These are phyloP conservation scores for Helianthus tuberosus DNA, from an alignment of 129 eudicot genomes.

Conservation along the genomic window DNA sequence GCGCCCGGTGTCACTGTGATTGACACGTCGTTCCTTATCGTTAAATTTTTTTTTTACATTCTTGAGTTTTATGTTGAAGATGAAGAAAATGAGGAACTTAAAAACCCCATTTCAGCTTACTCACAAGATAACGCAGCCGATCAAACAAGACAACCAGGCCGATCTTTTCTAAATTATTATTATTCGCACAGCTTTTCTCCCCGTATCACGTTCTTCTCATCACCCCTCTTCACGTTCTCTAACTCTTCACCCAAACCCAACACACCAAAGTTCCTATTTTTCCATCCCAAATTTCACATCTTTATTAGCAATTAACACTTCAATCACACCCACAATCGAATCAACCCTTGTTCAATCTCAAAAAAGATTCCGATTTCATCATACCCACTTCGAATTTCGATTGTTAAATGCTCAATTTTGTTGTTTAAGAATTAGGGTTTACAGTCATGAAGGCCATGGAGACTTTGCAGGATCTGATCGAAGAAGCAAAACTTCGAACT, in stretches of 20 bases:
- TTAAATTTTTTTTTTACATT: no score
- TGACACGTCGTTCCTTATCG: no score
- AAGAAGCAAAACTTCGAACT: conserved; percentile 91
- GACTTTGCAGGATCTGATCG: conserved; percentile 78
- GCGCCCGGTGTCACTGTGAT: no score
- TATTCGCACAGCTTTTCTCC: background rate
- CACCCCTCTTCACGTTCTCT: conserved; percentile 9
- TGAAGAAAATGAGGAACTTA: conserved; percentile 2
- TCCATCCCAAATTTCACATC: background rate
- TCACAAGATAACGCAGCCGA: conserved; percentile 22
- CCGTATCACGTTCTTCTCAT: conserved; percentile 8
- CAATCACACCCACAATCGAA: conserved; percentile 21
- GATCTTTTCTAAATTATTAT: conserved; percentile 13
- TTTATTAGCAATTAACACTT: background rate
- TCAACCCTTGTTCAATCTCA: conserved; percentile 14
- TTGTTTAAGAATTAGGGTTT: conserved; percentile 32
- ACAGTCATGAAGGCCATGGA: conserved; percentile 61
- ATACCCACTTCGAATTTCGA: background rate
- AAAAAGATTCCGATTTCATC: conserved; percentile 26
- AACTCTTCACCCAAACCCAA: background rate
- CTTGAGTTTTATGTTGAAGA: background rate
- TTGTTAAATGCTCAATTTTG: conserved; percentile 18
- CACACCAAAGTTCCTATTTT: background rate
- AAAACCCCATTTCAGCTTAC: conserved; percentile 11
- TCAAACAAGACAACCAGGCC: conserved; percentile 18